A percentile compares a stretch with the other conserved stretches of the same genome.
phyloP scores from a whole-genome alignment of 257 asterid species.

The Echites panduratus region DNA sequence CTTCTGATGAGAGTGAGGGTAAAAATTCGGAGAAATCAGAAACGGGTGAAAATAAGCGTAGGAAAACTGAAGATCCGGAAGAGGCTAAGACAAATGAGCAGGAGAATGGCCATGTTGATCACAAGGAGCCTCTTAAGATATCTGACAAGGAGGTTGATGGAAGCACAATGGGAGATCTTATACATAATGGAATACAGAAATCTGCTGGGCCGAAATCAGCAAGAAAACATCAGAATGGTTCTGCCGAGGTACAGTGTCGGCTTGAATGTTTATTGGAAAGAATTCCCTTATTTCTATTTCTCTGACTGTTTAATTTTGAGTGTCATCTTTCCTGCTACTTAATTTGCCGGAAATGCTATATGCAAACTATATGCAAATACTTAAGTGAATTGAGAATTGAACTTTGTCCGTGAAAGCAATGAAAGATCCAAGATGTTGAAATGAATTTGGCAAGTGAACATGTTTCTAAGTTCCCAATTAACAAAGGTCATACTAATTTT shows the following conservation, averaged over 20 bases:
- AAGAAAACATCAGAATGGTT: conserved; percentile 35
- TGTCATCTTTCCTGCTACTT: neutral
- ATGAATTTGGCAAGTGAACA: neutral
- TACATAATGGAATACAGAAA: conserved; percentile 27
- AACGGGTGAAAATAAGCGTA: conserved; percentile 51
- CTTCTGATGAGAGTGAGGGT: conserved; percentile 39
- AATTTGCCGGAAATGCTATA: neutral
- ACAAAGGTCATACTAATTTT: neutral
- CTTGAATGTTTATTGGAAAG: neutral
- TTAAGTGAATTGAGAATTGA: neutral
- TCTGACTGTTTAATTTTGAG: neutral
- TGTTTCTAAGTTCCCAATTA: neutral
- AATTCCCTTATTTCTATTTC: neutral
- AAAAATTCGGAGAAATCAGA: conserved; percentile 33
- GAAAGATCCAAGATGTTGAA: neutral
- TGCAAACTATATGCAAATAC: neutral
- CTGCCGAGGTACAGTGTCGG: conserved; percentile 45
- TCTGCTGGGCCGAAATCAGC: conserved; percentile 39
- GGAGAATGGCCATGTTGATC: conserved; percentile 20
- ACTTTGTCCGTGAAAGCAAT: neutral
- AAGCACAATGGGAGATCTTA: conserved; percentile 14
- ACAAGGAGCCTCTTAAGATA: conserved; percentile 7
- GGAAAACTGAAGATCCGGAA: conserved; percentile 45
- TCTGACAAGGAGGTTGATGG: conserved; percentile 20
- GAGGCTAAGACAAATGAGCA: conserved; percentile 28